phyloP scores from a whole-genome alignment of 208 protist species.

The Wallacemonas sp. region DNA sequence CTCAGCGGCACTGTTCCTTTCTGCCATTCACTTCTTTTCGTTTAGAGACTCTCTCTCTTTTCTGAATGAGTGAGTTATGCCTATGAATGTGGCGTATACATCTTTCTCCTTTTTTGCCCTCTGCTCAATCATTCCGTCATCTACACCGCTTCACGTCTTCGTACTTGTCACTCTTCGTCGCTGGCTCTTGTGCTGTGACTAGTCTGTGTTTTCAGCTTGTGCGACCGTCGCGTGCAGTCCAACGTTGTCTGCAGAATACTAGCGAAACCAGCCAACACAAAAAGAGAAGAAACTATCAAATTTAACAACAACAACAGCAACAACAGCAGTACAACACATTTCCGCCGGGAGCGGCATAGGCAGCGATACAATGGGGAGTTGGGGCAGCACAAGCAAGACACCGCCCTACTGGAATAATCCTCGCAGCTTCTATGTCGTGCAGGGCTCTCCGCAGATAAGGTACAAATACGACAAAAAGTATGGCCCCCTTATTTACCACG shows the following conservation, averaged over 20 bases:
- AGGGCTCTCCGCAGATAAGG: constrained; percentile 54
- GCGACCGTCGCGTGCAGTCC: neutral
- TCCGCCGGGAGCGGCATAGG: neutral
- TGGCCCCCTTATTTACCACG: constrained; percentile 67
- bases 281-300: constrained; percentile 4
- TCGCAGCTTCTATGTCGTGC: constrained; percentile 62
- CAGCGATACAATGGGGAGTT: neutral
- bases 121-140: neutral
- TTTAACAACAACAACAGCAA: neutral
- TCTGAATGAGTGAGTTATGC: neutral
- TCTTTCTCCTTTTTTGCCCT: neutral
- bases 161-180: neutral
- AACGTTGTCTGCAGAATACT: neutral
- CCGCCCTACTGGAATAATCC: constrained; percentile 15
- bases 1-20: neutral
- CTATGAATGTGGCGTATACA: neutral
- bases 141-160: neutral
- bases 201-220: neutral
- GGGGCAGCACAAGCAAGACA: neutral
- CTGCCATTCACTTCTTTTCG: neutral
- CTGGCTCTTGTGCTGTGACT: neutral
- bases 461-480: constrained; percentile 31
- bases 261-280: neutral
- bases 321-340: neutral
- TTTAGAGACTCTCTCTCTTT: neutral